Base-by-base conservation (phyloP, 768 basidiomycete species). In the Kwoniella botswanensis region DNA sequence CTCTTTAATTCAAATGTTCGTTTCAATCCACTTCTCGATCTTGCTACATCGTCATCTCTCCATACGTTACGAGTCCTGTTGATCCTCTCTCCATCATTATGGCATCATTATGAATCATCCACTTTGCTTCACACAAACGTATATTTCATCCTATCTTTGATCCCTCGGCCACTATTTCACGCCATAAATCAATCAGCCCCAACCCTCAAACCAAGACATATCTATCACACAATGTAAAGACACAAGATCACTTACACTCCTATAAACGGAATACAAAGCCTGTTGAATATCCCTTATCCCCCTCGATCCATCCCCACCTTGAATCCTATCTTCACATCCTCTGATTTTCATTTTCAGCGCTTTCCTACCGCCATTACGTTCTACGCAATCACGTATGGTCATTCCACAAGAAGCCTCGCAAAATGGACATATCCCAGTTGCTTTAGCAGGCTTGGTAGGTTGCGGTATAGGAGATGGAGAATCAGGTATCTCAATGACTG, bases 261-360 rank as follows among this genome's bases (percentile, higher is more conserved):
- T 60, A 43, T 71, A 65, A 29, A 61, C 22, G 5, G 60, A 46
- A 56, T 71, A 71, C 50, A 71, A 35, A 17, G 10, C 46, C n/a
- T 9, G 22, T 41, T 59, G 55, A 29, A 35, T 53, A 21, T 24
- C n/a, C 15, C 13, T 67, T 13, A 58, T 44, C 26, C 57, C 29
- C 26, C n/a, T 29, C 59, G 29, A 46, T 7, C 42, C 63, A 54
- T 53, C 42, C 1, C 15, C 42, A 35, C 63, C 62, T 53, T 57
- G 55, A 59, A 52, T 50, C 24, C 41, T 26, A 7, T 21, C 56
- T 42, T 50, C 61, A 65, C 54, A 41, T 5, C 1, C 15, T n/a
- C 67, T 44, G 21, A 72, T 72, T 24, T 60, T 64, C 21, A 50
- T 29, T 54, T 72, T 72, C 42, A 72, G 24, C 15, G 62, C 35